phyloP scores from a whole-genome alignment of 768 basidiomycete species.

The Pilatotrama ljubarskyi region DNA sequence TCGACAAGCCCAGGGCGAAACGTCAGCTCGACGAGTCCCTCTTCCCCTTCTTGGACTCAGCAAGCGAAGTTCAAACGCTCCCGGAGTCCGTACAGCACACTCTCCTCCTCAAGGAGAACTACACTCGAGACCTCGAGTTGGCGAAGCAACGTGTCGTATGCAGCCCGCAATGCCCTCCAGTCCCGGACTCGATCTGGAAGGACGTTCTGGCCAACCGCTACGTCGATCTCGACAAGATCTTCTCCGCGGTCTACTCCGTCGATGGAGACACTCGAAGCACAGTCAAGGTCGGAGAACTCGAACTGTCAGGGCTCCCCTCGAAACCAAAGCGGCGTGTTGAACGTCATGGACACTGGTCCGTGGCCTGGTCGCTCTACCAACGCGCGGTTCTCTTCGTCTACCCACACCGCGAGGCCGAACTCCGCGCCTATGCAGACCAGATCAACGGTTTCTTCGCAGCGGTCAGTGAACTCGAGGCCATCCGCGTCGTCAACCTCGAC shows the following conservation, averaged over 20 bases:
- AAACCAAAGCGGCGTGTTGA: slow-evolving; percentile 21
- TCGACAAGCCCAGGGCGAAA: no score
- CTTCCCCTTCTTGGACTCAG: no score
- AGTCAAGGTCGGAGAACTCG: slow-evolving; percentile 20
- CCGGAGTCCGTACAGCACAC: no score
- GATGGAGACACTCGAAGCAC: no score
- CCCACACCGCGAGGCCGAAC: slow-evolving; percentile 30
- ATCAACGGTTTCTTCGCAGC: slow-evolving; percentile 29
- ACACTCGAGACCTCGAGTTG: no score
- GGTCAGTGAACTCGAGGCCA: slow-evolving; percentile 11
- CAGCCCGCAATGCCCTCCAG: no score
- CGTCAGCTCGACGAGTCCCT: no score
- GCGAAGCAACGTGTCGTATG: no score
- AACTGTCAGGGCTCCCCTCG: slow-evolving; percentile 16
- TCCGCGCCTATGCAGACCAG: slow-evolving; percentile 29
- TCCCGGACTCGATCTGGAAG: slow-evolving; percentile 31
- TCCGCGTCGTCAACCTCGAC: slow-evolving; percentile 35
- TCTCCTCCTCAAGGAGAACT: no score
- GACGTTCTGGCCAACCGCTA: slow-evolving; percentile 27
- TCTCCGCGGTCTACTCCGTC: slow-evolving; percentile 21
- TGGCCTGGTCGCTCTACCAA: slow-evolving; percentile 23
- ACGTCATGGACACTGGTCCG: slow-evolving; percentile 27
- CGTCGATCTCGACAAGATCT: slow-evolving; percentile 34
- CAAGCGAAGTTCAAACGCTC: no score
- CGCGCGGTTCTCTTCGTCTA: slow-evolving; percentile 28